These are phyloP conservation scores for Ziziphus jujuba DNA, from an alignment of 306 rosid genomes.

Conservation along the genomic window DNA sequence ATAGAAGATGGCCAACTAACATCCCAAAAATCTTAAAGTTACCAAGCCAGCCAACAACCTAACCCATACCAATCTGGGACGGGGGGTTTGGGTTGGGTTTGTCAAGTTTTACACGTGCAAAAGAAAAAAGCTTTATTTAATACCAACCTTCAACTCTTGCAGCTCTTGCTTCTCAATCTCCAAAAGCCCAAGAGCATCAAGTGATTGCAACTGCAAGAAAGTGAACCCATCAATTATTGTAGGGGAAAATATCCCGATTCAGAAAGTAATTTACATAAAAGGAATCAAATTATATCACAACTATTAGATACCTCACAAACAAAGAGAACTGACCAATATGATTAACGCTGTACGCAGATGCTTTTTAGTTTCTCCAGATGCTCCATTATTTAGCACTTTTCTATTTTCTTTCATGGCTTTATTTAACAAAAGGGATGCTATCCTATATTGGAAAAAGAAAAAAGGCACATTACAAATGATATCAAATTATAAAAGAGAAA, in stretches of 20 bases:
- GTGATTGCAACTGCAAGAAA: constrained; percentile 70
- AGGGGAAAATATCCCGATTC: neutral
- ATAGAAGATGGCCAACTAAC: too few species aligned
- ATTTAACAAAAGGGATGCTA: constrained; percentile 46
- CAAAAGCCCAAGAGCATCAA: constrained; percentile 56
- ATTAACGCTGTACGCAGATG: constrained; percentile 50
- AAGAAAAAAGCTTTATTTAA: neutral
- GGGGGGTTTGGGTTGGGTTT: neutral
- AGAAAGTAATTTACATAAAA: neutral
- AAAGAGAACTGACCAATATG: constrained; percentile 61
- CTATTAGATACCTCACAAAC: neutral
- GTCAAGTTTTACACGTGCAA: neutral
- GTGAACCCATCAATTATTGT: constrained; percentile 16
- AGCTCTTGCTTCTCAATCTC: constrained; percentile 58
- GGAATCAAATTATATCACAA: neutral
- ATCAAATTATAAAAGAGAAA: constrained; percentile 14
- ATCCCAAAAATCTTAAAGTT: neutral
- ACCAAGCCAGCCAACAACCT: neutral
- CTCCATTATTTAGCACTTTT: constrained; percentile 31
- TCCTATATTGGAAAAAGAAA: constrained; percentile 43
- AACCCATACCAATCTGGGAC: neutral
- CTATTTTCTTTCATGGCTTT: constrained; percentile 45
- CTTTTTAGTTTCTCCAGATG: constrained; percentile 42
- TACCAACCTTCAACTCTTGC: constrained; percentile 49
- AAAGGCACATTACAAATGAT: constrained; percentile 19